Conservation (phyloP, 768 basidiomycete genomes). For the Phlebiopsis gigantea region DNA sequence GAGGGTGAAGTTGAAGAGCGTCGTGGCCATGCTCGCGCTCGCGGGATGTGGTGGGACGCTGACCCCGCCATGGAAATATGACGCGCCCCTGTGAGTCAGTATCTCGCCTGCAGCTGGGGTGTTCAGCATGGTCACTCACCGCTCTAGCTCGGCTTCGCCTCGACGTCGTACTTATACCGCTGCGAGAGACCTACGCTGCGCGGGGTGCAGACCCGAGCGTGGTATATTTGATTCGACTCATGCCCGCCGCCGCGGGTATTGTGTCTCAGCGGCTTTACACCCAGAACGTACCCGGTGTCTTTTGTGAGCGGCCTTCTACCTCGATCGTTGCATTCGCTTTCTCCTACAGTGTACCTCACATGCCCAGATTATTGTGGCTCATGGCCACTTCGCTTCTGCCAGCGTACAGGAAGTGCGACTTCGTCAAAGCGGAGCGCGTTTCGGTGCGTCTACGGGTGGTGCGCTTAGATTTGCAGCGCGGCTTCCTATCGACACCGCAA, state of each 20-base stretch:
- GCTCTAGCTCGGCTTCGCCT: background rate
- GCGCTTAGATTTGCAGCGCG: background rate
- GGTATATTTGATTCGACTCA: constrained; percentile 1
- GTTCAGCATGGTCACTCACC: background rate
- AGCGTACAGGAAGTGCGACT: background rate
- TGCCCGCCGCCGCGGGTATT: background rate
- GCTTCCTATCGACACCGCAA: background rate
- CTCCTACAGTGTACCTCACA: background rate
- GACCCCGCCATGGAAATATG: background rate
- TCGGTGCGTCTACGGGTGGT: background rate
- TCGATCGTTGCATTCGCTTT: background rate
- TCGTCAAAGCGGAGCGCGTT: background rate
- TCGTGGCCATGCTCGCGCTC: constrained; percentile 20
- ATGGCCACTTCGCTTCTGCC: no score
- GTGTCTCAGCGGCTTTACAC: background rate
- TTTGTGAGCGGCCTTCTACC: background rate
- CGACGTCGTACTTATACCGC: background rate
- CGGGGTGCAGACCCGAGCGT: background rate
- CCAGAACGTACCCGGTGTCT: background rate
- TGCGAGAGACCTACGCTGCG: background rate
- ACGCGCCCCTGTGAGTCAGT: background rate
- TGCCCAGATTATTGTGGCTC: background rate
- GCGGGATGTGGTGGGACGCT: background rate
- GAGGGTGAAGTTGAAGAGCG: constrained; percentile 59
- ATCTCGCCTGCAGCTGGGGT: background rate